A percentile compares a stretch with the other conserved stretches of the same genome.
Conservation (phyloP, 495 filamentous ascomycete species). For the Daldinia vernicosa region DNA sequence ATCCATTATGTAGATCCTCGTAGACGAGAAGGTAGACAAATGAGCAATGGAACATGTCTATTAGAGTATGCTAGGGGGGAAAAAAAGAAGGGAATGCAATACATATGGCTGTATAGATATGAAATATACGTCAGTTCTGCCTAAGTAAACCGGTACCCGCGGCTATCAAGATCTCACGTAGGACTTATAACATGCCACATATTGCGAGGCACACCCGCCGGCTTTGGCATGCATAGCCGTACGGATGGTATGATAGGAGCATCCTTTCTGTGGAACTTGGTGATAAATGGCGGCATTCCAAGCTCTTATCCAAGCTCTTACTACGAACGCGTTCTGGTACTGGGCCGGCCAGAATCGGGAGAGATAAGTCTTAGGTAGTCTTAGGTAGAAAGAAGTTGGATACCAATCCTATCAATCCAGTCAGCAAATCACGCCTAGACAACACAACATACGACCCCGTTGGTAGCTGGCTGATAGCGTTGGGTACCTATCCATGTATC, state of each 20-base stretch:
- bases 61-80: conserved; percentile 7
- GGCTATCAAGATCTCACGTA: conserved; percentile 21
- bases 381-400: conserved; percentile 19
- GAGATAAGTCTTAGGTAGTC: conserved; percentile 22
- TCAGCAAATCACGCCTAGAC: conserved; percentile 27
- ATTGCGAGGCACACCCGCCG: conserved; percentile 19
- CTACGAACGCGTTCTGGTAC: conserved; percentile 5
- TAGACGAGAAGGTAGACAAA: conserved; percentile 18
- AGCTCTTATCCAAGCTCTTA: conserved; percentile 12
- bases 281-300: conserved; percentile 10
- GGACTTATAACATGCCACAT: conserved; percentile 33
- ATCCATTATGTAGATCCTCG: conserved; percentile 28
- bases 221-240: conserved; percentile 24
- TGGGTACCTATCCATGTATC: no score
- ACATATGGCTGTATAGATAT: conserved; percentile 26
- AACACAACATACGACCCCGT: conserved; percentile 28
- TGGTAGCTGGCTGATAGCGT: neutral
- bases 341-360: conserved; percentile 37
- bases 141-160: conserved; percentile 24
- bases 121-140: conserved; percentile 25
- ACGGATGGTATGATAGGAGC: conserved; percentile 27
- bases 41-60: conserved; percentile 25
- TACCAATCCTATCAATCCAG: conserved; percentile 13
- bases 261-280: conserved; percentile 22
- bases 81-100: conserved; percentile 8